Conservation (phyloP, 2,329 filamentous ascomycete species). For the Bipolaris gigantea region DNA sequence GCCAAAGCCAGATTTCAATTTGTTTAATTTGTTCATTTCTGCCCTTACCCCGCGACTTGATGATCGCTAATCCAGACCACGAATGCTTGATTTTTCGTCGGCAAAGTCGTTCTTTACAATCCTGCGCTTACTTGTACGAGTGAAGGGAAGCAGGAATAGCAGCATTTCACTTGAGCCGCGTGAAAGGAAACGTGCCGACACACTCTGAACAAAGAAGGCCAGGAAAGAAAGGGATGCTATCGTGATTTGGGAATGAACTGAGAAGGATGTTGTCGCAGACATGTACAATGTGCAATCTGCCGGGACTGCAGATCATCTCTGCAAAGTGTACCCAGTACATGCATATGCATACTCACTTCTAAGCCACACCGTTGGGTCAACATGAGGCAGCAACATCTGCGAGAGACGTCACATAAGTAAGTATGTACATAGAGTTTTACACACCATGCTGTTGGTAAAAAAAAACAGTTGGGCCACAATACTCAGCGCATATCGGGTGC, state of each 20-base stretch:
- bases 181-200: background rate
- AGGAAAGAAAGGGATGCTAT: background rate
- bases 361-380: background rate
- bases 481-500: background rate
- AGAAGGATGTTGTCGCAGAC: background rate
- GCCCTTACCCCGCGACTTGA: background rate
- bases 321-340: background rate
- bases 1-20: background rate
- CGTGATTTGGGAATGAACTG: background rate
- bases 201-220: background rate
- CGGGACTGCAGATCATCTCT: background rate
- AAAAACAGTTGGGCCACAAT: background rate
- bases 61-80: background rate
- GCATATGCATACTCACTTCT: background rate
- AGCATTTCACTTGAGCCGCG: too few species aligned
- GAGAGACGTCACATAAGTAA: background rate
- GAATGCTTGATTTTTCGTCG: background rate
- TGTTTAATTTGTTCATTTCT: background rate
- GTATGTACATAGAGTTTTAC: too few species aligned
- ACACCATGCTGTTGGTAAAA: too few species aligned
- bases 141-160: too few species aligned
- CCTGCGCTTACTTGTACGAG: background rate
- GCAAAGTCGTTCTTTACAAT: background rate
- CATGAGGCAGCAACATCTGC: background rate
- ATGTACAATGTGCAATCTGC: background rate